Evolutionary conservation across 306 rosid species (phyloP).

Genomic region (Trifolium pratense): DNA sequence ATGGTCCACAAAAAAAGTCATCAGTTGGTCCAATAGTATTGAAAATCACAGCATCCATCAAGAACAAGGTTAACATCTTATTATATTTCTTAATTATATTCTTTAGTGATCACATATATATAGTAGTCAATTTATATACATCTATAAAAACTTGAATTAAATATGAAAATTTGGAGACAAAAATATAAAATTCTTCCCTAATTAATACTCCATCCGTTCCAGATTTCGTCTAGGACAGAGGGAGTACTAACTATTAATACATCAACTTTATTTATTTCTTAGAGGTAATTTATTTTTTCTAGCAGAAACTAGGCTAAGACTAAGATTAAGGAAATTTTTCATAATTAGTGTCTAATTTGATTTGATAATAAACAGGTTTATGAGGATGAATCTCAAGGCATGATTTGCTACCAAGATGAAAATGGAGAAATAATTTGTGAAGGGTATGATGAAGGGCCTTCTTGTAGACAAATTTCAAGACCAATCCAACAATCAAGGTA

Average conservation of each 20-base stretch:
- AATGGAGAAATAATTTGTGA: slow-evolving; percentile 86
- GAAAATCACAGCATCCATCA: slow-evolving; percentile 69
- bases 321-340: background rate
- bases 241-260: background rate
- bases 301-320: background rate
- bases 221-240: no score
- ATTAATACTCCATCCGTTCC: no score
- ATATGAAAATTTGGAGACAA: background rate
- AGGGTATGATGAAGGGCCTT: slow-evolving; percentile 93
- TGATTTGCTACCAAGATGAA: slow-evolving; percentile 82
- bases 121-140: background rate
- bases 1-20: slow-evolving; percentile 52
- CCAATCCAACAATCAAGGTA: slow-evolving; percentile 57
- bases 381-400: slow-evolving; percentile 78
- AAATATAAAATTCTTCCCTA: background rate
- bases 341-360: slow-evolving; percentile 31
- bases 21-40: slow-evolving; percentile 30
- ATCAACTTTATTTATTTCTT: background rate
- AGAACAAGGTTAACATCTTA: slow-evolving; percentile 64
- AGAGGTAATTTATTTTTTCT: background rate
- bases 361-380: slow-evolving; percentile 59
- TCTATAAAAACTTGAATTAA: background rate
- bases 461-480: slow-evolving; percentile 58
- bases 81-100: background rate
- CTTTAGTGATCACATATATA: no score